A percentile compares a stretch with the other conserved stretches of the same genome.
Conservation (phyloP, 257 asterid species). For the Catharanthus roseus region DNA sequence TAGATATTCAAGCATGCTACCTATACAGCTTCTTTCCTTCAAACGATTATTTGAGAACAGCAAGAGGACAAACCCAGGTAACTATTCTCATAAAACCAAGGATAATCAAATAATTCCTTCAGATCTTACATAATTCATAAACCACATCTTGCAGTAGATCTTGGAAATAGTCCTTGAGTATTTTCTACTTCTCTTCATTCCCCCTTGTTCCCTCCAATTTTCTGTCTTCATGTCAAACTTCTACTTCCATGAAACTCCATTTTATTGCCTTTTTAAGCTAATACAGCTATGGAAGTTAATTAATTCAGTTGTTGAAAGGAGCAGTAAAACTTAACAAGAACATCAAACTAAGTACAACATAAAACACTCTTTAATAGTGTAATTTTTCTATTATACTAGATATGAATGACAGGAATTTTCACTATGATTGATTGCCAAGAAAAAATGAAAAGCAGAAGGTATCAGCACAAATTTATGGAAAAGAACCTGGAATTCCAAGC, state of each 20-base stretch:
- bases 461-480: not conserved
- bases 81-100: not conserved
- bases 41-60: too few species aligned
- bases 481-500: constrained; percentile 89
- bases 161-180: too few species aligned
- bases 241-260: not conserved
- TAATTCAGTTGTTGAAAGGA: not conserved
- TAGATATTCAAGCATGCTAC: not conserved
- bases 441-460: not conserved
- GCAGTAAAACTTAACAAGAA: not conserved
- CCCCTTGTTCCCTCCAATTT: too few species aligned
- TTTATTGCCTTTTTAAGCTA: not conserved
- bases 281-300: not conserved
- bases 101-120: not conserved
- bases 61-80: not conserved
- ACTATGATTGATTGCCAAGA: not conserved
- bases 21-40: not conserved
- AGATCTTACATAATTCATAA: too few species aligned
- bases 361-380: not conserved
- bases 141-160: not conserved
- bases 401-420: not conserved
- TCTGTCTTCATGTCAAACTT: not conserved
- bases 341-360: not conserved
- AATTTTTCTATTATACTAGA: not conserved
- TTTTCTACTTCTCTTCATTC: not conserved